Evolutionary conservation across 495 filamentous ascomycete genomes (phyloP).

Genomic region (Penicillium maclennaniae): DNA sequence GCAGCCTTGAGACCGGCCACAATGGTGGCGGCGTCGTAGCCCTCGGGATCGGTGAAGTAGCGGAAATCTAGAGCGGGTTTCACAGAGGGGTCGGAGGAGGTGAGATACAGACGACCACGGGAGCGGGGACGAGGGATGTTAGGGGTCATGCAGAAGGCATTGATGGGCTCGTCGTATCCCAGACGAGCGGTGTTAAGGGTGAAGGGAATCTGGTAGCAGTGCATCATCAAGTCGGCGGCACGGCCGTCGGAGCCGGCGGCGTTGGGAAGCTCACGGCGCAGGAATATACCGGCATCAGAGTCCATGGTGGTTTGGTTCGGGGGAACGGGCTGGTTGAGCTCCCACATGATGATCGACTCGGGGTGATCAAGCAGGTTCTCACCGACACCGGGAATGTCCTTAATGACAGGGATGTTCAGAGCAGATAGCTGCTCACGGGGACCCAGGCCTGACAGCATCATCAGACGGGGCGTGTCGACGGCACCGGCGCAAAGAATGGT

Average conservation of each 20-base stretch:
- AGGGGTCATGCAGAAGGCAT: conserved; percentile 89
- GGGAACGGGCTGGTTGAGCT: conserved; percentile 72
- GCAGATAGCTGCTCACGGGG: conserved; percentile 57
- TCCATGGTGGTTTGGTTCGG: conserved; percentile 80
- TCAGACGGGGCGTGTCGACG: conserved; percentile 68
- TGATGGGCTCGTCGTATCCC: conserved; percentile 66
- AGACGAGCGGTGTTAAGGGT: conserved; percentile 67
- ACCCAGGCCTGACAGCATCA: conserved; percentile 78
- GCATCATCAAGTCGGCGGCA: conserved; percentile 82
- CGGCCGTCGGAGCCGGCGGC: conserved; percentile 63
- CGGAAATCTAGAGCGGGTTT: conserved; percentile 83
- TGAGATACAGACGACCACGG: conserved; percentile 68
- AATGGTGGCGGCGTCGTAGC: conserved; percentile 77
- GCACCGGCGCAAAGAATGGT: conserved; percentile 76
- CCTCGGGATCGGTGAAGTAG: conserved; percentile 82
- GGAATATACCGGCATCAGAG: conserved; percentile 78
- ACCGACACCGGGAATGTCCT: conserved; percentile 73
- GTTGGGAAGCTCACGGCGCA: conserved; percentile 64
- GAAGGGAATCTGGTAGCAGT: conserved; percentile 87
- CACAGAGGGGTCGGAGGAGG: conserved; percentile 62
- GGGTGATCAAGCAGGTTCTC: conserved; percentile 77
- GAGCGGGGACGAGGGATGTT: conserved; percentile 83
- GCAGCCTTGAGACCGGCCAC: conserved; percentile 74
- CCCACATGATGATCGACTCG: conserved; percentile 79
- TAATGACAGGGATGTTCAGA: conserved; percentile 64